Evolutionary conservation across 495 filamentous ascomycete genomes (phyloP).

Genomic region (Xylaria palmicola): DNA sequence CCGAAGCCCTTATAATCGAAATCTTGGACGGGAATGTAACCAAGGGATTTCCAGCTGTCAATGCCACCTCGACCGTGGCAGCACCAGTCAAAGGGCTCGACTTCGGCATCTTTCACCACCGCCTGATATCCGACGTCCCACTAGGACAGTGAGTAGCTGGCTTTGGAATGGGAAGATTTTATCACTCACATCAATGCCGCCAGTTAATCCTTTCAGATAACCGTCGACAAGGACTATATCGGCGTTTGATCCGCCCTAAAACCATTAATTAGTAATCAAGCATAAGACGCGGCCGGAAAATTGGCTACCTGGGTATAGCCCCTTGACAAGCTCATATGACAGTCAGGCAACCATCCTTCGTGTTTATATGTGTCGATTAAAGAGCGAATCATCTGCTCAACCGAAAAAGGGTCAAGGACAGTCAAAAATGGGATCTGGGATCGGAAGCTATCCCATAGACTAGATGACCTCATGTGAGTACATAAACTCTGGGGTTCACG

Average conservation of each 20-base stretch:
- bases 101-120: constrained; percentile 72
- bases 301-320: constrained; percentile 63
- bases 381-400: constrained; percentile 66
- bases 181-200: constrained; percentile 54
- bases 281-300: background rate
- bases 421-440: constrained; percentile 71
- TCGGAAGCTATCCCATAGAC: constrained; percentile 72
- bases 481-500: constrained; percentile 24
- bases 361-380: constrained; percentile 72
- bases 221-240: constrained; percentile 70
- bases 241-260: constrained; percentile 76
- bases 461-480: background rate
- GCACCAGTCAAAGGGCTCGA: constrained; percentile 70
- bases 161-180: background rate
- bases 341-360: constrained; percentile 68
- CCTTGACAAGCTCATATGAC: constrained; percentile 62
- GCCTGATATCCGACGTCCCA: constrained; percentile 73
- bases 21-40: constrained; percentile 69
- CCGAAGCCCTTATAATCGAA: constrained; percentile 67
- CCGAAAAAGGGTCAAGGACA: constrained; percentile 61
- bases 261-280: constrained; percentile 1
- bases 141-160: constrained; percentile 17
- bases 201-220: constrained; percentile 64
- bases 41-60: constrained; percentile 64
- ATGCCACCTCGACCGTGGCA: constrained; percentile 69